Base-by-base conservation (phyloP, 2,329 filamentous ascomycete genomes). In the Fusarium sambucinum region DNA sequence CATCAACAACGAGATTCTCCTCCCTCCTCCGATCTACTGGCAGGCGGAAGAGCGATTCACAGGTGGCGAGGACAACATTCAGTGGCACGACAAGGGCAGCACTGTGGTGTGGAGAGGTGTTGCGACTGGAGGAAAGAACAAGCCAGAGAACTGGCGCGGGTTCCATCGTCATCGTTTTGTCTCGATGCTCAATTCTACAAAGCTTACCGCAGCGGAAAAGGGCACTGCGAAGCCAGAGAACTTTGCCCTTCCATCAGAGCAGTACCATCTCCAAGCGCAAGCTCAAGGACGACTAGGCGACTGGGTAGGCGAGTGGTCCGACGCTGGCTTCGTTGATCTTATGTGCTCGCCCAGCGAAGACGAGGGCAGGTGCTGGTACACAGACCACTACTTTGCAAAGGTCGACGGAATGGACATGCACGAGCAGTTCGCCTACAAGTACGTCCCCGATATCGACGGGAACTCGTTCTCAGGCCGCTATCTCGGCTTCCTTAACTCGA, bases 101-200 rank as follows among this genome's bases (percentile, higher is more conserved):
- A 76, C 75, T 4, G 82, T 86, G 35, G 79, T 90, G 50, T 92
- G 90, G 89, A 87, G 89, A 32, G 89, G 89, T 33, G 88, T 90
- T 11, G 89, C 88, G 2, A 90, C 89, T 2, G 89, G 89, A 4
- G 90, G 89, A 2, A 78, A 79, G 38, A 89, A 91, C 68, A 79
- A 82, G 68, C 72, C 82, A 76, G 70, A 84, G 29, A 93, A 89
- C 71, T 94, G 91, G 91, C 86, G 82, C 13, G 86, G 88, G 0
- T 93, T 93, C 73, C 91, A 94, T 67, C 87, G 91, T 5, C 91
- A 93, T 74, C 89, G 92, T 3, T 92, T 94, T 74, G 85, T 93
- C 3, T 83, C 88, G 45, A 91, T 93, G 88, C 85, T 89, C 73
- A 93, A 94, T 70, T 85, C 82, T 13, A 91, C 89, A 10, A 84